phyloP scores from a whole-genome alignment of 2,329 filamentous ascomycete genomes.

The Aspergillus sp. region DNA sequence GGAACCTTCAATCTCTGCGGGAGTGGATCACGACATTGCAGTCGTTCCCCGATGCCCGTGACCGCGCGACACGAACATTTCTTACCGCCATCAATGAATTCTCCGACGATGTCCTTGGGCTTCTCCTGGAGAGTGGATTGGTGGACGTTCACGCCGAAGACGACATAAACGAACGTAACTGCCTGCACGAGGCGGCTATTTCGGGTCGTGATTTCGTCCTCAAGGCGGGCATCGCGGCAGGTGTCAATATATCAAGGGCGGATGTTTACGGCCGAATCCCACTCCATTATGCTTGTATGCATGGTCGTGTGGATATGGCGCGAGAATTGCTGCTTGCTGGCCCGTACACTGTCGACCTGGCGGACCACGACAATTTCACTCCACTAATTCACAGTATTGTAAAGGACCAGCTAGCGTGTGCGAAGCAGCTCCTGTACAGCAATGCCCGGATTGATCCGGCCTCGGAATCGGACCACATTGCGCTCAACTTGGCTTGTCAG shows the following conservation, averaged over 20 bases:
- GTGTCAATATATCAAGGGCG: constrained; percentile 66
- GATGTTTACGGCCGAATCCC: constrained; percentile 94
- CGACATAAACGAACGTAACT: constrained; percentile 95
- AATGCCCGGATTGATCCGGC: constrained; percentile 78
- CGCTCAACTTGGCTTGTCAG: constrained; percentile 88
- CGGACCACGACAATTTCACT: constrained; percentile 96
- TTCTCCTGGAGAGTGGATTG: constrained; percentile 68
- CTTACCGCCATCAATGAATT: constrained; percentile 81
- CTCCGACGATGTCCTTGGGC: constrained; percentile 62
- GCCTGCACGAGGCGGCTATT: constrained; percentile 91
- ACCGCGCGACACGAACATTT: constrained; percentile 82
- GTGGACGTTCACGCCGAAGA: constrained; percentile 91
- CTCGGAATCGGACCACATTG: constrained; percentile 83
- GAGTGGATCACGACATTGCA: constrained; percentile 70
- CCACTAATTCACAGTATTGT: constrained; percentile 92
- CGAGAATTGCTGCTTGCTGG: constrained; percentile 61
- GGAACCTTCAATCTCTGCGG: constrained; percentile 65
- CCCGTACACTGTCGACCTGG: constrained; percentile 68
- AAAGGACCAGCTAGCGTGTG: constrained; percentile 71
- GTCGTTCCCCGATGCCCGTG: constrained; percentile 52
- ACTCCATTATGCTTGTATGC: constrained; percentile 92
- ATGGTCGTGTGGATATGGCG: constrained; percentile 78
- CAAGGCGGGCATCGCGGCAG: constrained; percentile 60
- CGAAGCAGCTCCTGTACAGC: constrained; percentile 64
- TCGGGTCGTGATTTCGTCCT: constrained; percentile 77